Evolutionary conservation across 768 basidiomycete species (phyloP), one percentile per base, ranked within the genome.

Genomic region (Astraeus odoratus): DNA sequence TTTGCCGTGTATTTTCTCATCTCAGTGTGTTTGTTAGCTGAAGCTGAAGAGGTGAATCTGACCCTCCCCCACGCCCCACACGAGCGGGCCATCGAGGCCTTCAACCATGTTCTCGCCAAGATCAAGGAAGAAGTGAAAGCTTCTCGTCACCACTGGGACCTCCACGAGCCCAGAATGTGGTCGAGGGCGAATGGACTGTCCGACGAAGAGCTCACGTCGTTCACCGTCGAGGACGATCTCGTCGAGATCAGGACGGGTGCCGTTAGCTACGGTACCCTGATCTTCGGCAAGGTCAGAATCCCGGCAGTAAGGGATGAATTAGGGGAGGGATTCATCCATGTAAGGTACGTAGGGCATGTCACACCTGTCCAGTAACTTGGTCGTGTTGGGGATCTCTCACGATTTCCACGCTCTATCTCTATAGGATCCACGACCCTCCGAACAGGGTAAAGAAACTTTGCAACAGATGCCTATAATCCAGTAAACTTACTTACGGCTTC

Each of bases 241-340:
- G 66, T 73, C 12, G 53, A 64, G 51, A 59, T 71, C 24, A 69
- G 83, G 44, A 80, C 76, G 54, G 83, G 73, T 4, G 49, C 63
- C 29, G 80, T 80, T 26, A 72, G 79, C 47, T 79, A 88, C 59
- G 86, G 86, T 13, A 77, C 73, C 8, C 76, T 88, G 46, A 76
- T 90, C 48, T 60, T 90, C 9, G 86, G 87, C 22, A 87, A 89
- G 71, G 75, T 88, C 59, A 75, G 74, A 53, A 71, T 88, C 36
- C 82, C 83, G 7, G 81, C 75, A 18, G 66, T 86, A 43, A 67
- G 75, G 6, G 84, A 86, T 55, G 66, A 76, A 54, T 16, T 53
- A 24, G 83, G 85, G 23, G 69, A 71, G 53, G 85, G 85, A 9
- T 86, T 73, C 55, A 54, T 87, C 43, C 84, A 88, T 51, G 76